These are phyloP conservation scores for Neonectria coccinea DNA, from an alignment of 2,329 filamentous ascomycete species.

Conservation along the genomic window DNA sequence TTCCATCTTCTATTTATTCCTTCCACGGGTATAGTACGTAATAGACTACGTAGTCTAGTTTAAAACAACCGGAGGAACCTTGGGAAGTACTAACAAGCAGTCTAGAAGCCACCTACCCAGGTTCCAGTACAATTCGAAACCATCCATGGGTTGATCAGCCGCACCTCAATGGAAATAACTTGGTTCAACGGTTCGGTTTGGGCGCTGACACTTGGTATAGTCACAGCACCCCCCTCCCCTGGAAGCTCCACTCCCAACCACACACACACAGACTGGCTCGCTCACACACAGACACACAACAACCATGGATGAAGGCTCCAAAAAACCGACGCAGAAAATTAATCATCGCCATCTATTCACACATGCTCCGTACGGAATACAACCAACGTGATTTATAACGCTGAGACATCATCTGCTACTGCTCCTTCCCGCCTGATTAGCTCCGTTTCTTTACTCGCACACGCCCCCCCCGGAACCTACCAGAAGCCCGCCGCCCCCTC, in stretches of 20 bases:
- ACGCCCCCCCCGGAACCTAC: constrained; percentile 13
- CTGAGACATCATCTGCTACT: constrained; percentile 22
- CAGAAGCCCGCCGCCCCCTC: constrained; percentile 17
- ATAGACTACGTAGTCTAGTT: background rate
- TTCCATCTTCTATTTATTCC: background rate
- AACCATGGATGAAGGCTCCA: constrained; percentile 12
- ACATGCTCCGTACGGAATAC: constrained; percentile 4
- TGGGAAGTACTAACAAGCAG: too few relatives aligned
- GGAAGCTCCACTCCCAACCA: constrained; percentile 22
- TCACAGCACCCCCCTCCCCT: constrained; percentile 11
- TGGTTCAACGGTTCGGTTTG: background rate
- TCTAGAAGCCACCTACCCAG: too few relatives aligned
- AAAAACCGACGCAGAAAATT: constrained; percentile 22
- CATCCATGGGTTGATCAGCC: background rate
- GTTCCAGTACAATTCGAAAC: too few relatives aligned
- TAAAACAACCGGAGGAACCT: too few relatives aligned
- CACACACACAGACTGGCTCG: background rate
- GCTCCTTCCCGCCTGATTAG: constrained; percentile 4
- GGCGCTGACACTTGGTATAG: background rate
- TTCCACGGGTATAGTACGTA: background rate
- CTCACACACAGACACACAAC: constrained; percentile 15
- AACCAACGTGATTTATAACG: constrained; percentile 21
- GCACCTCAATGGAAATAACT: background rate
- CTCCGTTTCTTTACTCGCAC: constrained; percentile 1
- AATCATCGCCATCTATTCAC: constrained; percentile 12